phyloP scores from a whole-genome alignment of 805 yeast genomes.

The Nakazawaea ambrosiae region DNA sequence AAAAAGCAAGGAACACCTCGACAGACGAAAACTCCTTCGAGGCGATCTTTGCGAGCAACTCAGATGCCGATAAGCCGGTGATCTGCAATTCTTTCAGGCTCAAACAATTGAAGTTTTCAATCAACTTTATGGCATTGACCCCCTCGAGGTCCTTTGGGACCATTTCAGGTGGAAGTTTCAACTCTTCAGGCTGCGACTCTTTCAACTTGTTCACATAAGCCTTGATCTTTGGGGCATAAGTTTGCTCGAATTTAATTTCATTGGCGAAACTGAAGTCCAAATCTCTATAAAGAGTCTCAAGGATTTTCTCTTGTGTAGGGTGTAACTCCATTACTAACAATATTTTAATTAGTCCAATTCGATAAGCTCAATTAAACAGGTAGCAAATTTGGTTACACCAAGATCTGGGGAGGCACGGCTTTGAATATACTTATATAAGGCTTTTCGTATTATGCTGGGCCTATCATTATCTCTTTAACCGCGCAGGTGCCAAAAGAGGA shows the following conservation, averaged over 20 bases:
- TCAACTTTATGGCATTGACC: constrained; percentile 25
- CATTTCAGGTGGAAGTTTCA: constrained; percentile 16
- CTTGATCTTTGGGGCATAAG: constrained; percentile 23
- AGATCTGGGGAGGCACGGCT: too few species aligned
- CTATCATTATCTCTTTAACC: too few species aligned
- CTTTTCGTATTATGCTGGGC: too few species aligned
- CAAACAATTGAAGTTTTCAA: constrained; percentile 9
- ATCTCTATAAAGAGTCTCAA: too few species aligned
- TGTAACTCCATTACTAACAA: too few species aligned
- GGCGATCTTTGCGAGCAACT: constrained; percentile 28
- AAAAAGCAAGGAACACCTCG: constrained; percentile 42
- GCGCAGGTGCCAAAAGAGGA: too few species aligned
- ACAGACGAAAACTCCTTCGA: constrained; percentile 33
- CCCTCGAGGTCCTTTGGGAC: constrained; percentile 16
- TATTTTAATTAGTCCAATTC: too few species aligned
- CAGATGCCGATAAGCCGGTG: constrained; percentile 31
- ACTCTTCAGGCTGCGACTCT: constrained; percentile 20
- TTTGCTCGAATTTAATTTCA: neutral
- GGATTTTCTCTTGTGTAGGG: too few species aligned
- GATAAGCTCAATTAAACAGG: too few species aligned
- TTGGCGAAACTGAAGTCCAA: constrained; percentile 3
- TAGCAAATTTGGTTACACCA: too few species aligned
- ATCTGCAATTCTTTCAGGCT: constrained; percentile 32
- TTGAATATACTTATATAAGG: too few species aligned
- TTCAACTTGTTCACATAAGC: constrained; percentile 22